Conservation (phyloP, 208 protist genomes). For the Tetramitus jugosus region DNA sequence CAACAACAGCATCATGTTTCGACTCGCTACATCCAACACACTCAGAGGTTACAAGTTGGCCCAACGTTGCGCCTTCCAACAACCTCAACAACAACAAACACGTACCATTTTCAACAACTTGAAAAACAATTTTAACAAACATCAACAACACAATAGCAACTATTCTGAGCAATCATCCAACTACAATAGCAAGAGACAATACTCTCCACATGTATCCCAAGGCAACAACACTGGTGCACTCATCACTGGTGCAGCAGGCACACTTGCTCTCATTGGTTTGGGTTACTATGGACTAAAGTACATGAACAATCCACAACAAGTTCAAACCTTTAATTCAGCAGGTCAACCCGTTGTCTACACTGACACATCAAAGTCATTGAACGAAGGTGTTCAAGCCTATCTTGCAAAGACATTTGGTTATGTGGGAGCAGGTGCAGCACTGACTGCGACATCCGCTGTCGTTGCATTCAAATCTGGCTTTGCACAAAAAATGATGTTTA, state of each 20-base stretch:
- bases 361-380: no score
- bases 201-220: no score
- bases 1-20: not conserved
- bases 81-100: not conserved
- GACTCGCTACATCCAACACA: not conserved
- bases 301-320: not conserved
- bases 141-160: not conserved
- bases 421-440: not conserved
- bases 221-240: no score
- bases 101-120: no score
- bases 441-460: not conserved
- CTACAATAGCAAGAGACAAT: not conserved
- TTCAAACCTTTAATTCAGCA: not conserved
- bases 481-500: not conserved
- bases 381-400: not conserved
- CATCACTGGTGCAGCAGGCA: not conserved
- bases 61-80: not conserved
- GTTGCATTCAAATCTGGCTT: conserved; percentile 6
- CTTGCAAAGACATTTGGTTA: not conserved
- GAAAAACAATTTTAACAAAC: not conserved
- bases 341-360: not conserved
- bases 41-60: not conserved
- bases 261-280: not conserved
- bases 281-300: not conserved
- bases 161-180: not conserved